Conservation (phyloP, 495 filamentous ascomycete species). For the Cercophora samala region DNA sequence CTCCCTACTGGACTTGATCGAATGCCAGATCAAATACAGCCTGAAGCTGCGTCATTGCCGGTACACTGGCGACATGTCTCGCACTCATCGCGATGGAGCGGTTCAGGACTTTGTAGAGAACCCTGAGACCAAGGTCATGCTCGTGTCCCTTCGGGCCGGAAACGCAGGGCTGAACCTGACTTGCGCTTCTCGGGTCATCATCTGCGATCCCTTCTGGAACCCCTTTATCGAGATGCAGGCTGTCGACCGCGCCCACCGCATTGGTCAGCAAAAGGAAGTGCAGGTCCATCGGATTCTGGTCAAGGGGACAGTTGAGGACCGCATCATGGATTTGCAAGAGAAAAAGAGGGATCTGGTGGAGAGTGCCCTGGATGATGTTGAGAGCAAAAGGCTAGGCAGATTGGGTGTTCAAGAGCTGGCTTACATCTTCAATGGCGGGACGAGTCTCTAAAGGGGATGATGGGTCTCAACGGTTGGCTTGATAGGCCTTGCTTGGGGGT, state of each 20-base stretch:
- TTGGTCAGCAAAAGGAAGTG: conserved; percentile 75
- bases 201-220: conserved; percentile 96
- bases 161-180: conserved; percentile 89
- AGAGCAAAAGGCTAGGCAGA: conserved; percentile 58
- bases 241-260: conserved; percentile 87
- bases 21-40: conserved; percentile 71
- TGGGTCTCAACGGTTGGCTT: no score
- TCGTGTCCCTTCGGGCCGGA: conserved; percentile 86
- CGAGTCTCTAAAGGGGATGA: no score
- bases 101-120: conserved; percentile 71
- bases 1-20: conserved; percentile 83
- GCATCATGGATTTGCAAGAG: conserved; percentile 82
- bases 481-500: no score
- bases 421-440: conserved; percentile 32
- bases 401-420: conserved; percentile 62
- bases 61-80: conserved; percentile 84
- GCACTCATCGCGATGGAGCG: conserved; percentile 63
- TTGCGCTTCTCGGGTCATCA: conserved; percentile 82
- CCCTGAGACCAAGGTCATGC: conserved; percentile 65
- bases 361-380: conserved; percentile 78
- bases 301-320: conserved; percentile 79
- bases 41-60: conserved; percentile 60
- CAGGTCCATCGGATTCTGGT: conserved; percentile 79
- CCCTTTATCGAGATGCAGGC: conserved; percentile 94
- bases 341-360: conserved; percentile 76